Base-by-base conservation (phyloP, 140 eudicot species). In the Bidens hawaiensis region DNA sequence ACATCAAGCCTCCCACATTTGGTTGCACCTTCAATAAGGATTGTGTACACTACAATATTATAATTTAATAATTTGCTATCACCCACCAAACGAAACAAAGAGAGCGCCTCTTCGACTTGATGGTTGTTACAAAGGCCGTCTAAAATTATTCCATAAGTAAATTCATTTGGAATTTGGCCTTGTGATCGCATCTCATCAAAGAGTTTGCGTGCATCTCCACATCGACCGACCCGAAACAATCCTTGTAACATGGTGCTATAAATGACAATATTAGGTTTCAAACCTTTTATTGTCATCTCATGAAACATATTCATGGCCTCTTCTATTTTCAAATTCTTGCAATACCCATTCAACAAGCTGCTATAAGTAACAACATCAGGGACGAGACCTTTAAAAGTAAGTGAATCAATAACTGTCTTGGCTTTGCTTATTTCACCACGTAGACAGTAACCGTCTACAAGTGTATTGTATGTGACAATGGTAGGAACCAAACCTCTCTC, bases 161-260 rank as follows among this genome's bases (percentile, higher is more conserved):
- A 40, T 49, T 12, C 46, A 62, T 61, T 3, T 24, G 64, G 70
- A 16, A 4, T 18, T 13, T 5, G 52, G 12, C 56, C 69, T 8
- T 17, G 43, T 34, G 64, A 55, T 50, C 22, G 64, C 76, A 71
- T 61, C 33, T 71, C 43, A 16, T 4, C 34, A 62, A 71, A 61
- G 24, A 62, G 64, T 11, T 62, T 17, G 23, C 22, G 23, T 49
- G 76, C 76, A 36, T 16, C 72, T 17, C 16, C 62, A 67, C 72
- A 53, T 2, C 23, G 53, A 15, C 42, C 53, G 53, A 12, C 54
- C 43, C 4, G 2, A 67, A 67, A 53, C 7, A 67, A 38, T 4
- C 72, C 72, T 3, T 67, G 64, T 36, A 67, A 1, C 62, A 65
- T 49, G 49, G 49, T 50, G 51, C 8, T 65, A 36, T 65, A 65